Conservation (phyloP, 148 eudicot species). For the Camellia sinensis region DNA sequence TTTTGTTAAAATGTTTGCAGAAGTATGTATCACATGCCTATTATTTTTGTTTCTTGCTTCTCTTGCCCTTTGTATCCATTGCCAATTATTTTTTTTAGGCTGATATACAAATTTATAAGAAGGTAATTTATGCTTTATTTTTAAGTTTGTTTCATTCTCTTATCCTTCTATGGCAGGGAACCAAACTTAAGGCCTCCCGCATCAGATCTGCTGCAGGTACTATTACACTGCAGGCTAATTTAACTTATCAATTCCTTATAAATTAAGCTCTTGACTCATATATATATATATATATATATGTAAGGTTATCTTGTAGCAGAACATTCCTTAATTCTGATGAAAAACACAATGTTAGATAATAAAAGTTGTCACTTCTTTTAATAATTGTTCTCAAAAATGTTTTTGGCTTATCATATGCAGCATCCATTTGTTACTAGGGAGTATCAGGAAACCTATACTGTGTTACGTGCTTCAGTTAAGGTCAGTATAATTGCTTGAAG, state of each 20-base stretch:
- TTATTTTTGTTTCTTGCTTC: neutral
- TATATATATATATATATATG: neutral
- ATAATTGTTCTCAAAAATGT: neutral
- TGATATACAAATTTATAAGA: neutral
- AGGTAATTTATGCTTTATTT: too few species aligned
- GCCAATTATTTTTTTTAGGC: too few species aligned
- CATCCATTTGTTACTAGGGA: slow-evolving; percentile 76
- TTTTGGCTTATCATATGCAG: slow-evolving; percentile 35
- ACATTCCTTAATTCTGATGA: neutral
- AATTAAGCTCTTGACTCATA: neutral
- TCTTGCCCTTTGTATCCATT: neutral
- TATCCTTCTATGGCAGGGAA: slow-evolving; percentile 43
- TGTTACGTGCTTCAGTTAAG: slow-evolving; percentile 43
- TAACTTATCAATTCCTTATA: neutral
- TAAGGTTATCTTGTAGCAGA: neutral
- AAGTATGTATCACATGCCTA: slow-evolving; percentile 38
- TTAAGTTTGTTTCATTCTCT: slow-evolving; percentile 1
- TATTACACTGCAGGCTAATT: neutral
- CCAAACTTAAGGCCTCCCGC: slow-evolving; percentile 69
- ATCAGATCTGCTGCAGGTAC: slow-evolving; percentile 66
- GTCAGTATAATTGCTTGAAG: slow-evolving; percentile 32
- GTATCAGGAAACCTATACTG: slow-evolving; percentile 42
- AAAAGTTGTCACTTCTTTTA: neutral
- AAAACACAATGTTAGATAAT: too few species aligned
- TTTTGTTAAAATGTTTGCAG: slow-evolving; percentile 70